Percentiles rank a stretch among this genome's conserved stretches.
Evolutionary conservation across 2,329 filamentous ascomycete genomes (phyloP).

Genomic region (Paramyrothecium sp.): DNA sequence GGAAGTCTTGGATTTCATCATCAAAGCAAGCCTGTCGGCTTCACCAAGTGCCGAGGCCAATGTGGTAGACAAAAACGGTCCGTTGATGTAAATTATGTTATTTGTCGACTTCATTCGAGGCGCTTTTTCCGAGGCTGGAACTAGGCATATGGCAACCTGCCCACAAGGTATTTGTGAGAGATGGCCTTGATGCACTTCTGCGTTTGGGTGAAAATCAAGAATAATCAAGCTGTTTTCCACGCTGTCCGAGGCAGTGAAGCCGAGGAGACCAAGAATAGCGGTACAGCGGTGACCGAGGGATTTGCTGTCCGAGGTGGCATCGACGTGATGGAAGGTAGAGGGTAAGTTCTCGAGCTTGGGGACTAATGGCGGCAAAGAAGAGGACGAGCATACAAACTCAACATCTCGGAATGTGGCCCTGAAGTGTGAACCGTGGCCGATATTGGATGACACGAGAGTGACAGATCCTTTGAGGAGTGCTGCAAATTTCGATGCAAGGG

Average conservation of each 20-base stretch:
- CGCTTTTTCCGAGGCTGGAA: conserved; percentile 3
- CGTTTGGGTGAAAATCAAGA: conserved; percentile 9
- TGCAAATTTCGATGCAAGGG: conserved; percentile 39
- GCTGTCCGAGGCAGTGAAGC: conserved; percentile 5
- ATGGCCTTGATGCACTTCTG: conserved; percentile 3
- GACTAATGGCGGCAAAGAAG: neutral
- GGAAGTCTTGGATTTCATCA: neutral
- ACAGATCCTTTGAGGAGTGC: conserved; percentile 35
- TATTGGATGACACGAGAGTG: conserved; percentile 31
- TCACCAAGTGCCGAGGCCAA: conserved; percentile 11
- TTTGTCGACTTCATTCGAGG: neutral
- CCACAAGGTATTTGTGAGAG: neutral
- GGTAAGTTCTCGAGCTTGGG: conserved; percentile 1
- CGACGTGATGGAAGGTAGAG: conserved; percentile 3
- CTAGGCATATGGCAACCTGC: conserved; percentile 13
- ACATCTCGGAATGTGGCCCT: conserved; percentile 16
- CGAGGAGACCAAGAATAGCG: conserved; percentile 4
- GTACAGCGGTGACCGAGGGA: conserved; percentile 6
- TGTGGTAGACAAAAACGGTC: conserved; percentile 7
- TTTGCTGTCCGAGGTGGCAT: neutral
- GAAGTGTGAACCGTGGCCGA: conserved; percentile 38
- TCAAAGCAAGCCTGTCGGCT: conserved; percentile 4
- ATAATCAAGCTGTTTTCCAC: conserved; percentile 7
- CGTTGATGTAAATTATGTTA: conserved; percentile 13
- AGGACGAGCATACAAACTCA: neutral